Evolutionary conservation across 495 filamentous ascomycete genomes (phyloP).

Genomic region (Hypoxylon crocopeplum): DNA sequence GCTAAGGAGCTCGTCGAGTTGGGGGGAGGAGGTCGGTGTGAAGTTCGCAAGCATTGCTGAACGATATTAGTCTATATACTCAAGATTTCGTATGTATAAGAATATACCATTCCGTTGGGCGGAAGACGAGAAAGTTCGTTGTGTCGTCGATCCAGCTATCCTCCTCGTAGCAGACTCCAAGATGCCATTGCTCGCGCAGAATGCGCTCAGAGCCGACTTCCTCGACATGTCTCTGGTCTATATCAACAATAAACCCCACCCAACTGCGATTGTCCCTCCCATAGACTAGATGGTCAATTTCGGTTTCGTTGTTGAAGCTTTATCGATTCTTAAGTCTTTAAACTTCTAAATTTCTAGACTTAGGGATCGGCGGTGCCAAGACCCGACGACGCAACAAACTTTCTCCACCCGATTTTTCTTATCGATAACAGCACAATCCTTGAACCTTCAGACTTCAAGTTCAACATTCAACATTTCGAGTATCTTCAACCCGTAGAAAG

Average conservation of each 20-base stretch:
- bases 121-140: slow-evolving; percentile 36
- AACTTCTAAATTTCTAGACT: slow-evolving; percentile 27
- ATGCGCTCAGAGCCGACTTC: slow-evolving; percentile 28
- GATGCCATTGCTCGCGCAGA: slow-evolving; percentile 35
- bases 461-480: too few species aligned
- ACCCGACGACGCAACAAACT: slow-evolving; percentile 28
- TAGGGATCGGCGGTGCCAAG: slow-evolving; percentile 5
- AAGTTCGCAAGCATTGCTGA: slow-evolving; percentile 41
- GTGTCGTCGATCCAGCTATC: slow-evolving; percentile 16
- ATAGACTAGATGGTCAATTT: background rate
- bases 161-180: slow-evolving; percentile 25
- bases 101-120: slow-evolving; percentile 23
- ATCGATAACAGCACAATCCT: slow-evolving; percentile 24
- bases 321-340: background rate
- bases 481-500: too few species aligned
- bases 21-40: slow-evolving; percentile 39
- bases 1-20: slow-evolving; percentile 51
- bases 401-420: slow-evolving; percentile 30
- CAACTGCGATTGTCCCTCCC: background rate
- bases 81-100: background rate
- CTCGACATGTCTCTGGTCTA: slow-evolving; percentile 29
- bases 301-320: background rate
- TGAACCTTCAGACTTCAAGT: too few species aligned
- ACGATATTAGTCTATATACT: background rate
- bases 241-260: background rate